Conservation (phyloP, 2,329 filamentous ascomycete species). For the Fusarium metavorans region DNA sequence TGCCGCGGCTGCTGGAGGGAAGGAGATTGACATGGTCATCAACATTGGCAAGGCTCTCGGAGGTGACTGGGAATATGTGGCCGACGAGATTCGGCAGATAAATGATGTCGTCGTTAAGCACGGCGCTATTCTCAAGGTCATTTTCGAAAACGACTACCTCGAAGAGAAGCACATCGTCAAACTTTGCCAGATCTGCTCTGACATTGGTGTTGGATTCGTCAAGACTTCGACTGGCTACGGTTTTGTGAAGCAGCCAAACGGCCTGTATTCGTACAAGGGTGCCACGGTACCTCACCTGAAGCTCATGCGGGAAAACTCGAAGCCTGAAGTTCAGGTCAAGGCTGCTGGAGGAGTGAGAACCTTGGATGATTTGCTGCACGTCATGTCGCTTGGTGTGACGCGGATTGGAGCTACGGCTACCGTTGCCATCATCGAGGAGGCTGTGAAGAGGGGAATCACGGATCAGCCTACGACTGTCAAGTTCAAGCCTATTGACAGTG, state of each 20-base stretch:
- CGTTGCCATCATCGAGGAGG: conserved; percentile 66
- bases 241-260: conserved; percentile 66
- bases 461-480: conserved; percentile 35
- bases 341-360: conserved; percentile 69
- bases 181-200: conserved; percentile 67
- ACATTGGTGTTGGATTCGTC: conserved; percentile 65
- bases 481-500: conserved; percentile 24
- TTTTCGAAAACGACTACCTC: conserved; percentile 72
- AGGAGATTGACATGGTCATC: conserved; percentile 71
- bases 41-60: conserved; percentile 70
- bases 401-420: conserved; percentile 69
- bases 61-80: conserved; percentile 68
- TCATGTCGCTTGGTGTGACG: conserved; percentile 65
- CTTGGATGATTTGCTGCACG: conserved; percentile 66
- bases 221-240: conserved; percentile 73
- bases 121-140: conserved; percentile 67
- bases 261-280: conserved; percentile 65
- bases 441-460: conserved; percentile 60
- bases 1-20: conserved; percentile 61
- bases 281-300: conserved; percentile 64
- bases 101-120: conserved; percentile 60
- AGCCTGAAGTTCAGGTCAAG: conserved; percentile 64
- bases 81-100: conserved; percentile 62
- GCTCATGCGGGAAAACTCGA: conserved; percentile 63
- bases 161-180: conserved; percentile 60